phyloP scores from a whole-genome alignment of 805 yeast species.

The Ogataea polymorpha region DNA sequence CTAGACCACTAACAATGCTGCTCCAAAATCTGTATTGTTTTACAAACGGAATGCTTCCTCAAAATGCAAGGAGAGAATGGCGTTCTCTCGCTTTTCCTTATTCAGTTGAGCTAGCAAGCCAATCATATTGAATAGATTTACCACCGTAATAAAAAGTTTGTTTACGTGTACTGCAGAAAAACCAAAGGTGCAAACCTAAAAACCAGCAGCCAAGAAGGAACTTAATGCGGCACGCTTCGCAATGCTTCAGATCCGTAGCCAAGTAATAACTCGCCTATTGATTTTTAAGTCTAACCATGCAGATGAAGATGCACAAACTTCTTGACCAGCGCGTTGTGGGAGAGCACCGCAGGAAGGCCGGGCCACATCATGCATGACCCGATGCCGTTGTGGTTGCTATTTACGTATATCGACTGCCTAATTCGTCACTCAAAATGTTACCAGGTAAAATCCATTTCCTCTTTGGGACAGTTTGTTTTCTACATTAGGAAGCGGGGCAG shows the following conservation, averaged over 20 bases:
- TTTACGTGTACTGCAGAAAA: not conserved
- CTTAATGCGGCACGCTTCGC: not conserved
- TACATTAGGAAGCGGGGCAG: constrained; percentile 4
- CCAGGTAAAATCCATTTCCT: not conserved
- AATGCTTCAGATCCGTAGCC: not conserved
- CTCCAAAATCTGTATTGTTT: not conserved
- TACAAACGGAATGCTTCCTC: not conserved
- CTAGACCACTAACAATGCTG: not conserved
- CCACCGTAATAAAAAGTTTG: not conserved
- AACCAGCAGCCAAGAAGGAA: not conserved
- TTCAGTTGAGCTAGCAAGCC: not conserved
- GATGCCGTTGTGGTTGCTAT: not conserved
- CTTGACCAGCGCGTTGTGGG: not conserved
- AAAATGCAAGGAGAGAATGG: not conserved
- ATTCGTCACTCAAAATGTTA: not conserved
- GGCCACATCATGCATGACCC: not conserved
- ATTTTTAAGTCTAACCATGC: not conserved
- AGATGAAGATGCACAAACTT: not conserved
- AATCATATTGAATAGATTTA: not conserved
- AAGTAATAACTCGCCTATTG: not conserved
- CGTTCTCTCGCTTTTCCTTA: not conserved
- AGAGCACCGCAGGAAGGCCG: not conserved
- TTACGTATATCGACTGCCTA: not conserved
- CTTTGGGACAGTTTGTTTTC: not conserved
- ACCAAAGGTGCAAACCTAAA: not conserved